phyloP scores from a whole-genome alignment of 441 rosid species.

The Erodium texanum region DNA sequence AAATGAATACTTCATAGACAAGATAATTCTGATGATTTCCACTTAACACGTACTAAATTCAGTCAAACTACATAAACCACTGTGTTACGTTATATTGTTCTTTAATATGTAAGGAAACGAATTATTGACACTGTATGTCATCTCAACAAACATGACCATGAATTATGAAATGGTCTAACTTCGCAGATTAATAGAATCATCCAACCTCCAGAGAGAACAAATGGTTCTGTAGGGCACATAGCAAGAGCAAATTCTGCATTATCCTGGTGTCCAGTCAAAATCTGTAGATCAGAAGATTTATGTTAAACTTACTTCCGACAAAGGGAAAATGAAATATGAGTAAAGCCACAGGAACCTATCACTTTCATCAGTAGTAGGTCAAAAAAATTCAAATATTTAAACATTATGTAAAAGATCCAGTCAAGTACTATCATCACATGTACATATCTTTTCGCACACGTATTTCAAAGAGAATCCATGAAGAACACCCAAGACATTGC shows the following conservation, averaged over 20 bases:
- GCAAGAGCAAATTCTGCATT: conserved; percentile 99
- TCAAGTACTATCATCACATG: not conserved
- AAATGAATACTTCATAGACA: too few relatives aligned
- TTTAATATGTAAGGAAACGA: not conserved
- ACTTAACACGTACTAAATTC: not conserved
- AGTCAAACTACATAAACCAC: not conserved
- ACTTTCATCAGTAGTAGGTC: not conserved
- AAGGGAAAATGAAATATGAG: not conserved
- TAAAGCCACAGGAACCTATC: not conserved
- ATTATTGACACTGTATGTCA: not conserved
- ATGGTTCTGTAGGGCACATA: conserved; percentile 93
- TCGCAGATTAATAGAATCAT: not conserved
- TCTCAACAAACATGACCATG: not conserved
- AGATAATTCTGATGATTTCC: not conserved
- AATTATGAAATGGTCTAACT: not conserved
- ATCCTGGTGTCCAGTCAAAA: conserved; percentile 93
- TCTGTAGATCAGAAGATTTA: conserved; percentile 36
- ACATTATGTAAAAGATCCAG: not conserved
- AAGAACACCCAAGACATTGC: too few relatives aligned
- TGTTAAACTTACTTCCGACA: not conserved
- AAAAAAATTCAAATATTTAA: not conserved
- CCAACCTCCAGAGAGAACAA: conserved; percentile 93
- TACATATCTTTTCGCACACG: too few relatives aligned
- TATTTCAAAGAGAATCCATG: too few relatives aligned
- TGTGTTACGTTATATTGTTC: not conserved